Base-by-base conservation (phyloP, 495 filamentous ascomycete genomes). In the Tuber calosporum region DNA sequence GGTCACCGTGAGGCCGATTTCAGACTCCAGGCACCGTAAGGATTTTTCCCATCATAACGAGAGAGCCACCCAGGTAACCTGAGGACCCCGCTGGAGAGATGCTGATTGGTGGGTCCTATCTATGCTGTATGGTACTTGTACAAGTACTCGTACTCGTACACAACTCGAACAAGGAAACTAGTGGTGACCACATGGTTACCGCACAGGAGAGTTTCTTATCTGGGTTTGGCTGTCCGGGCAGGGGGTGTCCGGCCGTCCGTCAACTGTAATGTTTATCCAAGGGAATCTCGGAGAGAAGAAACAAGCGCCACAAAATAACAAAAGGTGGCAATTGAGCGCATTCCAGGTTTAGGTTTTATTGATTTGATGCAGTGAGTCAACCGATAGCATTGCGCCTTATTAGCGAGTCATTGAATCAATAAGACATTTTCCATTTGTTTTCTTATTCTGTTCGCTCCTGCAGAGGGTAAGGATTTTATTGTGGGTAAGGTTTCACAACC, bases 301-400 rank as follows among this genome's bases (percentile, higher is more conserved):
- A 68, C 30, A 37, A 72, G 68, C 74, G 74, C 75, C 75, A 77
- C 75, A 76, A 45, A 69, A 34, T 15, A 62, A 30, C 6, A 17
- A 72, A 66, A 39, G 22, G 76, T 70, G 70, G 74, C 76, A 20
- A 58, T 66, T 39, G 68, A 72, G 72, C 20, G 39, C 26, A 40
- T 30, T 30, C 53, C n/a, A 5, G 53, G 53, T 71, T 73, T 69
- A 69, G 70, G 66, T 73, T 45, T 71, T 45, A 71, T 77, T 73
- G 68, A 62, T 62, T 62, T 62, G 26, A 62, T 62, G 68, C 41
- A 43, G 70, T 78, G 76, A 78, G 76, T 78, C 76, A 78, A 78
- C 76, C 74, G 70, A 53, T 73, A 41, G 66, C 34, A 77, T 78
- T 78, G 58, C 68, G 75, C 75, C 74, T 78, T 78, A 78, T 78